Evolutionary conservation across 345 rosid species (phyloP).

Genomic region (Passiflora organensis): DNA sequence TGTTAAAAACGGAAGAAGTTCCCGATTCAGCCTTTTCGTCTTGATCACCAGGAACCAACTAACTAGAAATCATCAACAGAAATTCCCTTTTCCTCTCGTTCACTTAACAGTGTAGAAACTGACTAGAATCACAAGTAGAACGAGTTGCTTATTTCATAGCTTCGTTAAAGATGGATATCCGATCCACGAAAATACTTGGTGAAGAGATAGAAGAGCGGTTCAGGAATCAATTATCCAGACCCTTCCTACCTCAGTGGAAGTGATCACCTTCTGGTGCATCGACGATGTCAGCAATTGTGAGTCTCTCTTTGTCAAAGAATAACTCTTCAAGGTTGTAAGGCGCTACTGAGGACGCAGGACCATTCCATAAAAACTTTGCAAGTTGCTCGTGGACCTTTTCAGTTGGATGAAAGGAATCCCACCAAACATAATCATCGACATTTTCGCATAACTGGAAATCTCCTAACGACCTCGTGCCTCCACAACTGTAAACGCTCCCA

Average conservation of each 20-base stretch:
- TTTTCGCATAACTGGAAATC: conserved; percentile 34
- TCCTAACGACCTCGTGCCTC: conserved; percentile 27
- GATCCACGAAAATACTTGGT: too few relatives aligned
- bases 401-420: conserved; percentile 53
- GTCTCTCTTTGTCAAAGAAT: conserved; percentile 27
- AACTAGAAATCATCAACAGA: too few relatives aligned
- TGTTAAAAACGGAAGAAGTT: too few relatives aligned
- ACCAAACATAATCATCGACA: conserved; percentile 38
- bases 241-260: conserved; percentile 2
- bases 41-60: too few relatives aligned
- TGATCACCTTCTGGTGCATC: conserved; percentile 22
- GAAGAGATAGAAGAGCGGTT: too few relatives aligned
- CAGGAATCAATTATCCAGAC: too few relatives aligned
- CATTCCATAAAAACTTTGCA: conserved; percentile 37
- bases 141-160: too few relatives aligned
- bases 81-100: too few relatives aligned
- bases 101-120: too few relatives aligned
- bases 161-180: too few relatives aligned
- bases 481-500: conserved; percentile 33
- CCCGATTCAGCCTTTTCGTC: too few relatives aligned
- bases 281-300: conserved; percentile 33
- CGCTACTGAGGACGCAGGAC: conserved; percentile 22
- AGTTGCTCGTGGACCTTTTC: conserved; percentile 37
- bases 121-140: too few relatives aligned
- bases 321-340: conserved; percentile 35